Evolutionary conservation across 345 rosid genomes (phyloP).

Genomic region (Citrus cavaleriei): DNA sequence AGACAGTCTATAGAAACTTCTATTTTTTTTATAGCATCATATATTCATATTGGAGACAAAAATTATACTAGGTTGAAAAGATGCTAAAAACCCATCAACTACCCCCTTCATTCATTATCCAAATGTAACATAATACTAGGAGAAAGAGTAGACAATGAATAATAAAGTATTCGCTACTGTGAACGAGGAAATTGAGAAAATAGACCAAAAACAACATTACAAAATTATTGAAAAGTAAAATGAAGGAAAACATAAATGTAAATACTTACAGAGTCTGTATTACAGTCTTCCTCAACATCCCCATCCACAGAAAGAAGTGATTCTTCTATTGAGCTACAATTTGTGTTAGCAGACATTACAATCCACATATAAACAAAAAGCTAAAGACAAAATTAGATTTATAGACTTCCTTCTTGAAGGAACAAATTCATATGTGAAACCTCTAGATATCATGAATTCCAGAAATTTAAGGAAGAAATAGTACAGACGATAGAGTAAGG

Average conservation of each 20-base stretch:
- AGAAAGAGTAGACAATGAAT: no score
- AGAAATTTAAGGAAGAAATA: background rate
- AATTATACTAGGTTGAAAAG: background rate
- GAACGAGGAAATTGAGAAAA: background rate
- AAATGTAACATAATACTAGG: no score
- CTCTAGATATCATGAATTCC: background rate
- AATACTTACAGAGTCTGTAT: constrained; percentile 38
- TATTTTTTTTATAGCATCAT: background rate
- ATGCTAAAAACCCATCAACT: background rate
- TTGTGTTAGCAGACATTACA: constrained; percentile 7
- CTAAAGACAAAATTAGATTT: background rate
- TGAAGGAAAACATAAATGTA: background rate
- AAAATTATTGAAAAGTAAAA: background rate
- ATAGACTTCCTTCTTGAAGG: background rate
- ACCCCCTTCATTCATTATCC: background rate
- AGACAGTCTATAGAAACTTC: background rate
- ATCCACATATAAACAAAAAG: constrained; percentile 2
- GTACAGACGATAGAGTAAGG: background rate
- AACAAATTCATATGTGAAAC: background rate
- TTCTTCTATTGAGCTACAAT: constrained; percentile 62
- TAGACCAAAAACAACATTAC: background rate
- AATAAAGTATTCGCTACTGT: background rate
- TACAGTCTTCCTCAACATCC: constrained; percentile 42
- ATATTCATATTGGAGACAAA: background rate
- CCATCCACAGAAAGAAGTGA: constrained; percentile 38